Conservation (phyloP, 2,329 filamentous ascomycete species). For the Aureobasidium sp. region DNA sequence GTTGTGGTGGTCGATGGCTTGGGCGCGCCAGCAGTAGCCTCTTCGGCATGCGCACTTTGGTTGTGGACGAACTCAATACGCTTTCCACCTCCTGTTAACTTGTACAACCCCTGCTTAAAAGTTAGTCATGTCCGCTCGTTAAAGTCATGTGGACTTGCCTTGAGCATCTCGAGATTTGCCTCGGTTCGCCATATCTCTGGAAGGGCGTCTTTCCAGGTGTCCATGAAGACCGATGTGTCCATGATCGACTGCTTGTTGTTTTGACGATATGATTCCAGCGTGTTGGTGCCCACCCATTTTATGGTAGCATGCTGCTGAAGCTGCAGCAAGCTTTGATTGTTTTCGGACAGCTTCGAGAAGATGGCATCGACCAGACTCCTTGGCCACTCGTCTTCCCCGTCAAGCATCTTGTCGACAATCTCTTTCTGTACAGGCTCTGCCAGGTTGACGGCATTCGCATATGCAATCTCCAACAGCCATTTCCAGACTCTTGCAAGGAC, state of each 20-base stretch:
- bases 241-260: conserved; percentile 9
- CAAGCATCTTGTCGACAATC: conserved; percentile 26
- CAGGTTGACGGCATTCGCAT: conserved; percentile 34
- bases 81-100: background rate
- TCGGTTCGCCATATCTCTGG: conserved; percentile 25
- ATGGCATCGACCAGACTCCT: conserved; percentile 28
- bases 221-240: conserved; percentile 23
- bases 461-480: conserved; percentile 31
- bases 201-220: conserved; percentile 28
- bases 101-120: background rate
- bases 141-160: conserved; percentile 11
- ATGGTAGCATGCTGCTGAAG: background rate
- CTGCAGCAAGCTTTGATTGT: background rate
- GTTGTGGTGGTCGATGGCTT: conserved; percentile 3
- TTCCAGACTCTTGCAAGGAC: conserved; percentile 43
- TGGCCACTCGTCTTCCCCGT: conserved; percentile 31
- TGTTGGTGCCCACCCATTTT: conserved; percentile 17
- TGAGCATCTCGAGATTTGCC: conserved; percentile 19
- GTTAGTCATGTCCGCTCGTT: background rate
- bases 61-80: conserved; percentile 1
- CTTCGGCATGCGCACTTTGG: background rate
- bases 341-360: conserved; percentile 17
- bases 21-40: background rate
- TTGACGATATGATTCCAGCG: conserved; percentile 16
- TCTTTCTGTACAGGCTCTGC: conserved; percentile 16